Conservation (phyloP, 73 alveolate species). For the Blepharisma stoltei region DNA sequence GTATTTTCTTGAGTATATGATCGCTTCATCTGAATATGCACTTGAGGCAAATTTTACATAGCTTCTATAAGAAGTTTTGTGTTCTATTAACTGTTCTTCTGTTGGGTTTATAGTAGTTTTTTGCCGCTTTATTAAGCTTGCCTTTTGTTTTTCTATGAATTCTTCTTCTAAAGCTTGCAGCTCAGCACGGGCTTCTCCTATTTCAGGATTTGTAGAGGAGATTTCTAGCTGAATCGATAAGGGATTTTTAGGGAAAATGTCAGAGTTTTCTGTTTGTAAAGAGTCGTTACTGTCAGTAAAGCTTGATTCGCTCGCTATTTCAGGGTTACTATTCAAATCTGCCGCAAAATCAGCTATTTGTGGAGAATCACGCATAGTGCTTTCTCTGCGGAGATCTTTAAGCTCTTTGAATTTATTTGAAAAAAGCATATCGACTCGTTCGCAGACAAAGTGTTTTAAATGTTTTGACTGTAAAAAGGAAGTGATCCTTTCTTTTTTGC, state of each 20-base stretch:
- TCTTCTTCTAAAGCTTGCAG: conserved; percentile 4
- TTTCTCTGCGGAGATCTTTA: too few species aligned
- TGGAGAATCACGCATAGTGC: too few species aligned
- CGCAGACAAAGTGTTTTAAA: background rate
- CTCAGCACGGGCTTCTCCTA: background rate
- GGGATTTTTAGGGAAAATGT: background rate
- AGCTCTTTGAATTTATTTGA: too few species aligned
- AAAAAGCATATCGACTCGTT: background rate
- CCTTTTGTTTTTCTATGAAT: background rate
- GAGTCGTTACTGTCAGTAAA: conserved; percentile 9
- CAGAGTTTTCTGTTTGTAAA: background rate
- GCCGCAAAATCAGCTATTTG: too few species aligned
- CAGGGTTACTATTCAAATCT: too few species aligned
- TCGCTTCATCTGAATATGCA: background rate
- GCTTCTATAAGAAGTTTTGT: background rate
- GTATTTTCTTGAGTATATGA: background rate
- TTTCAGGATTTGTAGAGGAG: background rate
- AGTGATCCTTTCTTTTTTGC: background rate
- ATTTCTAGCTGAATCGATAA: background rate
- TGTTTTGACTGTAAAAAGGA: background rate
- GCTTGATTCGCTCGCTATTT: background rate
- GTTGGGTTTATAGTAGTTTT: background rate
- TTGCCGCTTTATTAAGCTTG: background rate
- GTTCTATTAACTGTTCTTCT: too few species aligned
- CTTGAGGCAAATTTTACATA: background rate